phyloP scores from a whole-genome alignment of 805 yeast species.

The Lachancea mirantina region DNA sequence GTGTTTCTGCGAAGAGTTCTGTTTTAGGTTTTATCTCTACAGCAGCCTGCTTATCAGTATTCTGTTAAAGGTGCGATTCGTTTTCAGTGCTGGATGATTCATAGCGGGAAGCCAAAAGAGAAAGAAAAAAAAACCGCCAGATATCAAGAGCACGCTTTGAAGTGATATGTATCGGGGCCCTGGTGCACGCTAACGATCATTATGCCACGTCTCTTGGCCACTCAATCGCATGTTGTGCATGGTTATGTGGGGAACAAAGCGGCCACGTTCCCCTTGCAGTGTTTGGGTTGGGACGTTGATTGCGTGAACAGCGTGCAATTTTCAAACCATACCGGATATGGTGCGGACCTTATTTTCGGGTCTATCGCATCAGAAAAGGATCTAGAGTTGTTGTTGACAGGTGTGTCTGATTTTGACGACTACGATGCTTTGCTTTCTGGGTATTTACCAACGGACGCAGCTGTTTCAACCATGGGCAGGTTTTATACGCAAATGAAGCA shows the following conservation, averaged over 20 bases:
- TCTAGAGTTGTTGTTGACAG: conserved; percentile 34
- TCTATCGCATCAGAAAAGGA: conserved; percentile 35
- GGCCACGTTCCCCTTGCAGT: conserved; percentile 57
- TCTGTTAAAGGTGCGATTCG: too few relatives aligned
- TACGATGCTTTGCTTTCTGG: conserved; percentile 61
- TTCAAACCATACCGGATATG: conserved; percentile 66
- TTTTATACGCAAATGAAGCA: conserved; percentile 34
- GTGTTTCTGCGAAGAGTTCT: too few relatives aligned
- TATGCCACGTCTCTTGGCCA: conserved; percentile 35
- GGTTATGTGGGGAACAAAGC: conserved; percentile 71
- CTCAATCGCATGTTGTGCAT: conserved; percentile 66
- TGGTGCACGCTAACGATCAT: too few relatives aligned
- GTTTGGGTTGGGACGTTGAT: conserved; percentile 64
- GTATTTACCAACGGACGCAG: conserved; percentile 52
- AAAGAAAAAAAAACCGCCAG: too few relatives aligned
- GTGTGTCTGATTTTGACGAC: conserved; percentile 31
- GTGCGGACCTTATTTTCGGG: conserved; percentile 36
- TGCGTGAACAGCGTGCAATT: conserved; percentile 56
- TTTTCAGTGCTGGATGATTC: too few relatives aligned
- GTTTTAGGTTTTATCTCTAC: too few relatives aligned
- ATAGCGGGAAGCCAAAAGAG: too few relatives aligned
- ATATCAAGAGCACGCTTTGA: too few relatives aligned
- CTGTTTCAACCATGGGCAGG: conserved; percentile 40
- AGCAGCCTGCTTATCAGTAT: too few relatives aligned
- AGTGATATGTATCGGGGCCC: too few relatives aligned